These are phyloP conservation scores for Batrachochytrium dendrobatidis DNA, from an alignment of 371 early-diverging fungal genomes.

Conservation along the genomic window DNA sequence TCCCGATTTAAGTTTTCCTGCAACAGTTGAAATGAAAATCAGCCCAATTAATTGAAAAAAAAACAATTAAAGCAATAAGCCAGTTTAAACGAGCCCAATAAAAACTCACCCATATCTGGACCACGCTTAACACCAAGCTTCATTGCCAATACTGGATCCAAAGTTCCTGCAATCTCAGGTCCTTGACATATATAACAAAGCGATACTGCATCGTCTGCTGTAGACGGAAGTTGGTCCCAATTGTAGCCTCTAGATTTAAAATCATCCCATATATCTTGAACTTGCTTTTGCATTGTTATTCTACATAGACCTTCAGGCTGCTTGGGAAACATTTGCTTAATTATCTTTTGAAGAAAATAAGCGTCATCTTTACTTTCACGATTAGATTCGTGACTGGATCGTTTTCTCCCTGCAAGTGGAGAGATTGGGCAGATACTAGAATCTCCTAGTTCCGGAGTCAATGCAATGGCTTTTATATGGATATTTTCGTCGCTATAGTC, in stretches of 20 bases:
- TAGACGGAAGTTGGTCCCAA: slow-evolving; percentile 6
- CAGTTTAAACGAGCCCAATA: neutral
- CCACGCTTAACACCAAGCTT: slow-evolving; percentile 73
- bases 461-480: too few relatives aligned
- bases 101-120: slow-evolving; percentile 50
- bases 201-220: slow-evolving; percentile 9
- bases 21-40: neutral
- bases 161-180: slow-evolving; percentile 72
- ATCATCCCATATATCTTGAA: neutral
- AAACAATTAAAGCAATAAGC: neutral
- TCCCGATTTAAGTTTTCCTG: slow-evolving; percentile 59
- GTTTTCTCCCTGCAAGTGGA: too few relatives aligned
- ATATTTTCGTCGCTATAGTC: too few relatives aligned
- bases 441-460: too few relatives aligned
- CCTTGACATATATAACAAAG: slow-evolving; percentile 73
- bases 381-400: too few relatives aligned
- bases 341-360: too few relatives aligned
- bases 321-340: neutral
- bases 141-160: slow-evolving; percentile 63
- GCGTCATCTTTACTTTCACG: too few relatives aligned
- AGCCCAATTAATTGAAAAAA: neutral
- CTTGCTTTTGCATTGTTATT: neutral
- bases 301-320: neutral
- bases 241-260: neutral
- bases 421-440: too few relatives aligned